These are phyloP conservation scores for Oidiodendron maius DNA, from an alignment of 495 filamentous ascomycete genomes.

Conservation along the genomic window DNA sequence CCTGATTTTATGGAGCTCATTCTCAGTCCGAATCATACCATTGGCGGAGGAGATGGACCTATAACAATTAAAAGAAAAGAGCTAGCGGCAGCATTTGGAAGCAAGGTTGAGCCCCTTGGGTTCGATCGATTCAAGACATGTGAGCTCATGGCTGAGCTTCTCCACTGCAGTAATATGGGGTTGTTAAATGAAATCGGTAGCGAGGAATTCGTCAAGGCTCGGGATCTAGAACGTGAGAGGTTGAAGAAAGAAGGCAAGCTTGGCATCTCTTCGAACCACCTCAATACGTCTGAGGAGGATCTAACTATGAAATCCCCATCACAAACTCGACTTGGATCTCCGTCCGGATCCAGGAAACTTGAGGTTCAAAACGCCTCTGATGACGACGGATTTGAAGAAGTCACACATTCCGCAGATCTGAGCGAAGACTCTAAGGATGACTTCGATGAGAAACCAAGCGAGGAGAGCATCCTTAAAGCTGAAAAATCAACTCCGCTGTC, in stretches of 20 bases:
- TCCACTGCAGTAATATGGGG: constrained; percentile 99
- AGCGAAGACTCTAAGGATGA: constrained; percentile 55
- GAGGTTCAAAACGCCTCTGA: constrained; percentile 76
- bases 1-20: constrained; percentile 93
- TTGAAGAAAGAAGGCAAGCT: constrained; percentile 66
- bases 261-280: constrained; percentile 23
- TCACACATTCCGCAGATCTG: constrained; percentile 62
- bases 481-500: constrained; percentile 23
- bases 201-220: constrained; percentile 74
- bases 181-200: constrained; percentile 89
- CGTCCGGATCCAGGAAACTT: constrained; percentile 44
- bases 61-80: constrained; percentile 55
- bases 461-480: constrained; percentile 13
- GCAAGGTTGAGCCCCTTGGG: constrained; percentile 86
- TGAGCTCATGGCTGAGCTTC: constrained; percentile 94
- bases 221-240: constrained; percentile 76
- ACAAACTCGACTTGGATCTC: constrained; percentile 28
- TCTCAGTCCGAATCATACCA: constrained; percentile 54
- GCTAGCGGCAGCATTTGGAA: constrained; percentile 80
- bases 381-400: constrained; percentile 94
- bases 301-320: constrained; percentile 33
- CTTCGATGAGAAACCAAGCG: constrained; percentile 34
- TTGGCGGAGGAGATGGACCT: constrained; percentile 52
- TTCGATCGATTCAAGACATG: constrained; percentile 99
- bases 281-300: constrained; percentile 32